Evolutionary conservation across 805 yeast genomes (phyloP), one percentile per base, ranked within the genome.

Genomic region (Cyberlindnera lachancei): DNA sequence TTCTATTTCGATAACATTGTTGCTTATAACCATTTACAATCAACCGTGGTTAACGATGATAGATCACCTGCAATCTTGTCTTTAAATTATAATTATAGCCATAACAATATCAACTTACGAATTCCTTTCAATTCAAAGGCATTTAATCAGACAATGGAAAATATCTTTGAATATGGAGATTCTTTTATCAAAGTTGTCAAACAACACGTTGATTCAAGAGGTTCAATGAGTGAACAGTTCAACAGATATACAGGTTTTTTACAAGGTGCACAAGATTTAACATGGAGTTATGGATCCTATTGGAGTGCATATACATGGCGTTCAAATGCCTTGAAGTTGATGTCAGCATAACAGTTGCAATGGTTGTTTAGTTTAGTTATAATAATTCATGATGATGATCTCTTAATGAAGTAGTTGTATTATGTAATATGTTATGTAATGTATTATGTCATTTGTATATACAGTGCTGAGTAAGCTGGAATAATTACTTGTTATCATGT

Each of bases 281-380:
- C 96, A 5, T 90, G 97, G 97, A 80, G 94, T 39, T 85, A 85
- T 53, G 74, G 86, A 20, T 69, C 94, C 5, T 72, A 82, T 28
- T 77, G 80, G 75, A 70, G 74, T 44, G 74, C 90, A 9, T 60
- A 70, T 36, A 66, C 78, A 53, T 73, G 83, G 77, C 75, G 92
- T 55, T 42, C 48, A 19, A 68, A 56, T 42, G 68, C 66, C 1
- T 31, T 58, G 11, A 36, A 48, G 9, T 42, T 50, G 18, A 46
- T 53, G 16, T n/a, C n/a, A n/a, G n/a, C n/a, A n/a, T n/a, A n/a
- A n/a, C n/a, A n/a, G n/a, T n/a, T n/a, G n/a, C n/a, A n/a, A n/a
- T n/a, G n/a, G n/a, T n/a, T n/a, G n/a, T n/a, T n/a, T n/a, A n/a
- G n/a, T n/a, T n/a, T n/a, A n/a, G n/a, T n/a, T n/a, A n/a, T n/a